Base-by-base conservation (phyloP, 2,329 filamentous ascomycete genomes). In the Aspergillus arachidicola region DNA sequence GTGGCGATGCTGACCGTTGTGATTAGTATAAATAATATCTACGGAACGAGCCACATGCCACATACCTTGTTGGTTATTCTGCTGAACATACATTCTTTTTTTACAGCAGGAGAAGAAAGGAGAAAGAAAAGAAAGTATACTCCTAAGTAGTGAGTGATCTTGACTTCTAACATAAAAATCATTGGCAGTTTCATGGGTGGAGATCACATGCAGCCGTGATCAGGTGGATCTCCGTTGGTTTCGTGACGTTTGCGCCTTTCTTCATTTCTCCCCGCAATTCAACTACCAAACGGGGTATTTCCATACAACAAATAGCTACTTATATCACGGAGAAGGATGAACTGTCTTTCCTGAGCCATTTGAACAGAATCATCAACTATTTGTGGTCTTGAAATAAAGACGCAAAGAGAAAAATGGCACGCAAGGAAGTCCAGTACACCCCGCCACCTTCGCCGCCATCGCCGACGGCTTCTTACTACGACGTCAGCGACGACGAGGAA, bases 401-500 rank as follows among this genome's bases (percentile, higher is more conserved):
- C 50, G 30, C 48, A 58, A 51, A 36, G 78, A 79, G 75, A 54
- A 57, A 57, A 30, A 79, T 79, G 75, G 71, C 76, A 63, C 71
- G 68, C 63, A 68, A 69, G 43, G 59, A 64, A 59, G 65, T 72
- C 60, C 73, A 75, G 66, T 75, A 73, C 63, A 80, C 78, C 30
- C 77, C 78, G 69, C 77, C 78, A 59, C 71, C 77, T 10, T 78
- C 78, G 58, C 77, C 78, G 63, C 84, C 87, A 16, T 97, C 94
- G 41, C 93, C 94, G 2, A 87, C 91, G 3, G 92, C 89, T 58
- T 96, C 93, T 72, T 95, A 94, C 83, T 97, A 97, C 83, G 94
- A 94, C 74, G 84, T 98, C 84, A 97, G 92, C 78, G 96, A 99
- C 82, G 93, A 97, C 74, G 94, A 97, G 67, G 95, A 98, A 79